Evolutionary conservation across 1,284 basidiomycete species (phyloP).

Genomic region (Puccinia sorghi): DNA sequence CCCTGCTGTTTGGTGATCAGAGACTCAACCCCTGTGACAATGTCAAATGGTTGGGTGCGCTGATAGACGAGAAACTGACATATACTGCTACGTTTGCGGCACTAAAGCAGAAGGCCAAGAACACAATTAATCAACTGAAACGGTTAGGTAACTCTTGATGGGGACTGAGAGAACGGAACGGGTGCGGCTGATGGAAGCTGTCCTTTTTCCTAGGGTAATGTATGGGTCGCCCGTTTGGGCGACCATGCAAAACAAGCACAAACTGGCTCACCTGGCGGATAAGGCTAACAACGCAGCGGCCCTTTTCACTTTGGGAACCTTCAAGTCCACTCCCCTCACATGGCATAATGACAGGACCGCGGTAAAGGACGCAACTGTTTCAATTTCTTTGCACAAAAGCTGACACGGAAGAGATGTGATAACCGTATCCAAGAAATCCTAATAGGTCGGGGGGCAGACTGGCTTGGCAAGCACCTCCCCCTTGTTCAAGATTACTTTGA

Average conservation of each 20-base stretch:
- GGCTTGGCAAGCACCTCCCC: not conserved
- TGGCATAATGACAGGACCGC: not conserved
- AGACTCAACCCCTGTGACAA: not conserved
- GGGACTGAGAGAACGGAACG: not conserved
- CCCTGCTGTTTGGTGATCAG: not conserved
- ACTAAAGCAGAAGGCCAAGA: not conserved
- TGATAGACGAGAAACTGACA: not conserved
- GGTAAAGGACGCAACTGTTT: not conserved
- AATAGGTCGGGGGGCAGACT: not conserved
- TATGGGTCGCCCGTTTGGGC: not conserved
- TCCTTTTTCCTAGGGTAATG: not conserved
- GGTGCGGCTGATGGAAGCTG: not conserved
- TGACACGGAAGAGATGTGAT: not conserved
- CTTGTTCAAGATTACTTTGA: not conserved
- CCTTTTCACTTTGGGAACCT: not conserved
- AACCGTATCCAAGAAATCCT: not conserved
- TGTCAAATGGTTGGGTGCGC: conserved; percentile 4
- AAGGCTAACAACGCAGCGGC: not conserved
- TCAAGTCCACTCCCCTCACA: not conserved
- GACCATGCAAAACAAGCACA: not conserved
- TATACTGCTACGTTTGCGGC: not conserved
- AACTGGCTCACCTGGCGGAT: not conserved
- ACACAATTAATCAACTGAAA: not conserved
- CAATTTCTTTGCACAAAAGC: not conserved
- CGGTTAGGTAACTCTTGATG: not conserved